Conservation (phyloP, 768 basidiomycete species). For the Ephemerocybe angulata region DNA sequence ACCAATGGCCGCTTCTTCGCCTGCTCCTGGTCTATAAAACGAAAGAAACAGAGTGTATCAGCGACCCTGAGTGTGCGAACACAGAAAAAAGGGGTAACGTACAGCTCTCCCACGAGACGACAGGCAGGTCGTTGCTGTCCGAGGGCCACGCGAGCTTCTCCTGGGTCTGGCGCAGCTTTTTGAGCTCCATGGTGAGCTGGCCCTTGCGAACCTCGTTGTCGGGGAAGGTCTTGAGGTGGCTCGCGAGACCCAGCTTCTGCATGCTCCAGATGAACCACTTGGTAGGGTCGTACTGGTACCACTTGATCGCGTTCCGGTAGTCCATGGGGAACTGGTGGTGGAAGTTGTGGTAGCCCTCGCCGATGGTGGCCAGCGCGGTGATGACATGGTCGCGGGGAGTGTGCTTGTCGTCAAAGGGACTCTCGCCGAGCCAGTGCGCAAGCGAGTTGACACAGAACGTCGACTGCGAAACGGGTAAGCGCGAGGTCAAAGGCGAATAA, state of each 20-base stretch:
- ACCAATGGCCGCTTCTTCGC: constrained; percentile 75
- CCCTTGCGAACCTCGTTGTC: constrained; percentile 76
- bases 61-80: not conserved
- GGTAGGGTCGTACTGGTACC: constrained; percentile 91
- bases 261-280: constrained; percentile 84
- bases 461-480: constrained; percentile 59
- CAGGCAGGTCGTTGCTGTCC: constrained; percentile 68
- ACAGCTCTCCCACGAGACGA: constrained; percentile 88
- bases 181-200: constrained; percentile 90
- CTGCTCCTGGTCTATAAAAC: constrained; percentile 80
- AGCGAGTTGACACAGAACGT: constrained; percentile 97
- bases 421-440: constrained; percentile 92
- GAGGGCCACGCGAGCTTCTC: constrained; percentile 79
- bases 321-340: constrained; percentile 98
- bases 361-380: constrained; percentile 87
- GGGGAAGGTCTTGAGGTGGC: constrained; percentile 64
- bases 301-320: constrained; percentile 92
- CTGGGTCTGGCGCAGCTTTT: constrained; percentile 76
- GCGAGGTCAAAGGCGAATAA: constrained; percentile 5
- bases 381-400: constrained; percentile 86
- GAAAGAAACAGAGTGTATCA: constrained; percentile 8
- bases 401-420: constrained; percentile 94
- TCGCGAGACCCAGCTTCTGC: constrained; percentile 60
- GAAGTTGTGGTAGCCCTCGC: constrained; percentile 98
- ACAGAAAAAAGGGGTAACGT: constrained; percentile 23